Conservation (phyloP, 2,329 filamentous ascomycete genomes). For the Teratosphaeria epicoccoides region DNA sequence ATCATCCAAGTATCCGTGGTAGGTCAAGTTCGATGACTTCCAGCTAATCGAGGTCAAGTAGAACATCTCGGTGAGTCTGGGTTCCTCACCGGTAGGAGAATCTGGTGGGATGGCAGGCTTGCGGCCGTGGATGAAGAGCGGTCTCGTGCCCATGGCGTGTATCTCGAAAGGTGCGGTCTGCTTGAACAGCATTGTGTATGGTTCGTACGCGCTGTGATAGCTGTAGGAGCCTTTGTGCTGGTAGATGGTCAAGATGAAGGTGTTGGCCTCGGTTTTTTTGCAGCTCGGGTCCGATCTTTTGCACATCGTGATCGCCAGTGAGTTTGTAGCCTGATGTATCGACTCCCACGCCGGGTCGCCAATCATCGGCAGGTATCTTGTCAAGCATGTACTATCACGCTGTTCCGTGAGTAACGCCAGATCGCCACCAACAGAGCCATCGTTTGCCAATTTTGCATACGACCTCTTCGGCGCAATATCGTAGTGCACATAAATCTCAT, state of each 20-base stretch:
- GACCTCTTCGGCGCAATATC: conserved; percentile 41
- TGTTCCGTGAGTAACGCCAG: conserved; percentile 30
- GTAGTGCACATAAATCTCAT: conserved; percentile 42
- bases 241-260: conserved; percentile 45
- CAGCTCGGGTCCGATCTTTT: conserved; percentile 37
- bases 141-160: conserved; percentile 39
- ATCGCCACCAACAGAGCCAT: conserved; percentile 40
- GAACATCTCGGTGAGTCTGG: conserved; percentile 42
- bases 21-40: conserved; percentile 38
- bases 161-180: conserved; percentile 41
- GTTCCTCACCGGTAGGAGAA: conserved; percentile 3
- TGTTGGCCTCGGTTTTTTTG: conserved; percentile 35
- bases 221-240: conserved; percentile 44
- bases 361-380: conserved; percentile 33
- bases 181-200: conserved; percentile 44
- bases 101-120: conserved; percentile 18
- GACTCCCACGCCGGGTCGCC: conserved; percentile 21
- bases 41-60: conserved; percentile 50
- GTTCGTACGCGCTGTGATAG: conserved; percentile 45
- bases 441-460: conserved; percentile 37
- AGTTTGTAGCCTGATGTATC: conserved; percentile 52
- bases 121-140: conserved; percentile 48
- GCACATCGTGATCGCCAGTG: conserved; percentile 46
- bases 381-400: conserved; percentile 38
- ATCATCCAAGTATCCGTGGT: conserved; percentile 49